Evolutionary conservation across 2,329 filamentous ascomycete species (phyloP).

Genomic region (Incumbomyces delicatus): DNA sequence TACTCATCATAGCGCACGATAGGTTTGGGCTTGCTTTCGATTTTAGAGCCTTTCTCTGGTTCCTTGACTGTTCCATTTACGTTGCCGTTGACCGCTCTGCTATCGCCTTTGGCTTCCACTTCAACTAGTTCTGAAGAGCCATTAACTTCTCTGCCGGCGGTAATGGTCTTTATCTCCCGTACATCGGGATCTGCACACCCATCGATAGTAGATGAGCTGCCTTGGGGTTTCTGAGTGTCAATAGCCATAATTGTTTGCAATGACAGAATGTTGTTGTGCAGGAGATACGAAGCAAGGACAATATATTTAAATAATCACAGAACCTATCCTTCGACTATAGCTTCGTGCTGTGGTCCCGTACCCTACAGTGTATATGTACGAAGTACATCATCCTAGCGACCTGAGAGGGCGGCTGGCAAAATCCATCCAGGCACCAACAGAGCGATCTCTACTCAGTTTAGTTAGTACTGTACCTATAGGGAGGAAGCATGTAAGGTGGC

Average conservation of each 20-base stretch:
- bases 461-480: too few relatives aligned
- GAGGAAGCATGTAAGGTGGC: too few relatives aligned
- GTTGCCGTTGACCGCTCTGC: background rate
- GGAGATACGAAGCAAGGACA: background rate
- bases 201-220: background rate
- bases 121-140: background rate
- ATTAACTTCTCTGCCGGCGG: background rate
- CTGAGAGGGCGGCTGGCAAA: too few relatives aligned
- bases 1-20: slow-evolving; percentile 3
- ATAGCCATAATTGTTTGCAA: background rate
- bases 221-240: background rate
- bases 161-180: background rate
- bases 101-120: background rate
- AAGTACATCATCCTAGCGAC: too few relatives aligned
- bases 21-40: background rate
- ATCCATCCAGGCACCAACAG: too few relatives aligned
- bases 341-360: too few relatives aligned
- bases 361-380: too few relatives aligned
- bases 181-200: background rate
- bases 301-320: background rate
- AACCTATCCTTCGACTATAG: too few relatives aligned
- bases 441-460: too few relatives aligned
- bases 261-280: background rate
- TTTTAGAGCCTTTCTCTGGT: background rate
- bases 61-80: background rate